Percentiles rank a stretch among this genome's conserved stretches.
Evolutionary conservation across 441 rosid genomes (phyloP).

Genomic region (Erodium trifolium): DNA sequence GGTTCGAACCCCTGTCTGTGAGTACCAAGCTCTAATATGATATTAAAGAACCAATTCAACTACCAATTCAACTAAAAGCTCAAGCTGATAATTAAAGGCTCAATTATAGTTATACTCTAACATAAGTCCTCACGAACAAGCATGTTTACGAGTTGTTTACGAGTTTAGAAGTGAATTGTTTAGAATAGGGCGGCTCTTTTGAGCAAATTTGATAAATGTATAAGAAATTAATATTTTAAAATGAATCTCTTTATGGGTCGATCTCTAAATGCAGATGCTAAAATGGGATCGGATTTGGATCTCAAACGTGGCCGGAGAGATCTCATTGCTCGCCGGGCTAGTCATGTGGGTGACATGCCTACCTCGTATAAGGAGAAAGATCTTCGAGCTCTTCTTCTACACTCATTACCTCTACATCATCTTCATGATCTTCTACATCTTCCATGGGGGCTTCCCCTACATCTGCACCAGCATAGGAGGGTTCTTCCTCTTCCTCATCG

Average conservation of each 20-base stretch:
- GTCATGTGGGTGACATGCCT: constrained; percentile 44
- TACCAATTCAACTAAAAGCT: too few species aligned
- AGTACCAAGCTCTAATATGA: too few species aligned
- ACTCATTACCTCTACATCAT: constrained; percentile 47
- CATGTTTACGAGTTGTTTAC: too few species aligned
- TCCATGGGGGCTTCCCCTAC: constrained; percentile 51
- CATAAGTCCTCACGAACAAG: too few species aligned
- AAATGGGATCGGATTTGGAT: constrained; percentile 30
- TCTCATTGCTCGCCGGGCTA: constrained; percentile 39
- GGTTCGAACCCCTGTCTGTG: too few species aligned
- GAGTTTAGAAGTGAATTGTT: too few species aligned
- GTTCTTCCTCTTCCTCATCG: constrained; percentile 55
- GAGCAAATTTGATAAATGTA: too few species aligned
- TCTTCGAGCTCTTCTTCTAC: constrained; percentile 61
- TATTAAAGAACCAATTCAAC: too few species aligned
- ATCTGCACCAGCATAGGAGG: constrained; percentile 40
- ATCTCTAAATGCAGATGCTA: constrained; percentile 32
- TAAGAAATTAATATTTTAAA: too few species aligned
- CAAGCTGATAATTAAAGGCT: too few species aligned
- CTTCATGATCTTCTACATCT: constrained; percentile 47
- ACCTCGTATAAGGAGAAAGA: constrained; percentile 39
- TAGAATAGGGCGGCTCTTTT: too few species aligned
- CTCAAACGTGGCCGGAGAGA: constrained; percentile 52
- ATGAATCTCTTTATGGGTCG: not conserved
- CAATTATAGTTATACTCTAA: too few species aligned